Base-by-base conservation (phyloP, 106 monocot species). In the Vanilla planifolia region DNA sequence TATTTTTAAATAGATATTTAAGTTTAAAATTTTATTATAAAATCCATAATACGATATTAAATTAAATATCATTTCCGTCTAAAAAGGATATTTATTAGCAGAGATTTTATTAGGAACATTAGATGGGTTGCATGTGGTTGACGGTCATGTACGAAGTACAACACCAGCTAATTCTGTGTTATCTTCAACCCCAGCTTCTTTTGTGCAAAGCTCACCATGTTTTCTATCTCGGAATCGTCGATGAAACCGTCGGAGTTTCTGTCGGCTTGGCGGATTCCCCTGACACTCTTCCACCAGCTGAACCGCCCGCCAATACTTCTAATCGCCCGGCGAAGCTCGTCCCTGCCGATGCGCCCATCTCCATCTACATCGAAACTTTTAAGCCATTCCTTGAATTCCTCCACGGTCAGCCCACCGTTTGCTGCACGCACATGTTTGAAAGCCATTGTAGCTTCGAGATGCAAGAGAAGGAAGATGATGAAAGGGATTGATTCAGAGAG, bases 381-480 rank as follows among this genome's bases (percentile, higher is more conserved):
- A 5, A 65, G 50, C 65, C 65, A 65, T 5, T 65, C 65, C 24
- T 51, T 65, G 52, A 65, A 65, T 16, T 65, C 65, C 39, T 65
- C 65, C 25, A 41, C 39, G 0, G 34, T 52, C 65, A 65, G 51
- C 15, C 51, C 52, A 0, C 27, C 28, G 8, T 44, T 24, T 8
- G 17, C 24, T 2, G 61, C 42, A 5, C 61, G 39, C 39, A 16
- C n/a, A 20, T 61, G 37, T 26, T 27, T 61, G 61, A 61, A 43
- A n/a, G 61, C 41, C 61, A 61, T 61, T 1, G 14, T 40, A 40
- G 14, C 14, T 14, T 9, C 11, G 40, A 14, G 40, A 40, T 40
- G 30, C 30, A 32, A 30, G 15, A 24, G 50, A 50, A 26, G 47
- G 21, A 23, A 47, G 8, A 20, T 47, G 47, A 47, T n/a, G n/a